Base-by-base conservation (phyloP, 768 basidiomycete species). In the Panaeolus papilionaceus region DNA sequence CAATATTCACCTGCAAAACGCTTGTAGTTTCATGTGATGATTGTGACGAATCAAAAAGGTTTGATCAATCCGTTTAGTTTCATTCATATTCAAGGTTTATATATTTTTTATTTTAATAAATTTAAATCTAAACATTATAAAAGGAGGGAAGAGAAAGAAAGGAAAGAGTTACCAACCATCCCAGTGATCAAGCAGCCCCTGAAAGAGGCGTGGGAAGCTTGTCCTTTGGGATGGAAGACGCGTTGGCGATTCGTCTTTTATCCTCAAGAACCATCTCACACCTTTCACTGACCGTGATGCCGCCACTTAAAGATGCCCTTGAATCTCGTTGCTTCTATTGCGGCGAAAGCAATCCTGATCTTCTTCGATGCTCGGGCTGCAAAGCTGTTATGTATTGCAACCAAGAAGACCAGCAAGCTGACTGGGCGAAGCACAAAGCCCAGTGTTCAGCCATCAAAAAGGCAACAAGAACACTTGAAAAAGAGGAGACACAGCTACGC, bases 391-490 rank as follows among this genome's bases (percentile, higher is more conserved):
- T 65, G 44, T 69, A 69, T 40, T 69, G 68, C 39, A 62, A 40
- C 20, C 42, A 49, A 58, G 62, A 66, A 33, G 65, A 69, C 62
- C 68, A 69, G 47, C 16, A 45, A n/a, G 38, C 44, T n/a, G 62
- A 69, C 47, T 69, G 68, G 65, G n/a, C 65, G 2, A 42, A n/a
- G 2, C 68, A 69, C 44, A 69, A 69, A 33, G 8, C 49, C 14
- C 20, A 37, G 5, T 69, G 68, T 40, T 33, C 10, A 9, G 26
- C 37, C 20, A 69, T 69, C 28, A 66, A 61, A 47, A 26, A 40
- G 4, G 20, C 20, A 23, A 8, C 37, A 20, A 18, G 26, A 6
- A 64, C 26, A 23, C 12, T 66, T 61, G 68, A 69, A 16, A 39
- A 23, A 38, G 68, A 69, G 39, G 65, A 69, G 16, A 33, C 4